These are phyloP conservation scores for Backusella mclennaniae DNA, from an alignment of 192 early-diverging fungal genomes.

Conservation along the genomic window DNA sequence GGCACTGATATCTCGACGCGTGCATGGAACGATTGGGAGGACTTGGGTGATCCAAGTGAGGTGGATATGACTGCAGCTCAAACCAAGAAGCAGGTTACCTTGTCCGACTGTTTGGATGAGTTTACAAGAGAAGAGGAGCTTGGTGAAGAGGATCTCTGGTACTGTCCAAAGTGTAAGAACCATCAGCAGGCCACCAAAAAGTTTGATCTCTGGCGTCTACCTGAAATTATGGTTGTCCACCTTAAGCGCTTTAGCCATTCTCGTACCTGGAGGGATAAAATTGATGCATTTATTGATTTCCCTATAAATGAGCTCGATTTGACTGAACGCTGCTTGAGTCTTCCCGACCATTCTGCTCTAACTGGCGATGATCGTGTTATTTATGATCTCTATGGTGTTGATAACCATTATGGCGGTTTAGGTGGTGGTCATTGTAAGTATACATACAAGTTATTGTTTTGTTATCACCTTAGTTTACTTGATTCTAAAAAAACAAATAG, in stretches of 20 bases:
- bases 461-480: neutral
- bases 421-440: slow-evolving; percentile 75
- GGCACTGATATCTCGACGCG: neutral
- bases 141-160: slow-evolving; percentile 75
- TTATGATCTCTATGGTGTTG: slow-evolving; percentile 77
- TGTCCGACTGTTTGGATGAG: slow-evolving; percentile 72
- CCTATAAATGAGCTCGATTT: slow-evolving; percentile 66
- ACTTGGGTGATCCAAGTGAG: slow-evolving; percentile 22
- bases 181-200: slow-evolving; percentile 79
- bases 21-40: slow-evolving; percentile 28
- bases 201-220: slow-evolving; percentile 75
- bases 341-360: neutral
- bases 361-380: slow-evolving; percentile 31
- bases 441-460: too few species aligned
- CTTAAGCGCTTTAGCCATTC: slow-evolving; percentile 78
- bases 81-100: slow-evolving; percentile 43
- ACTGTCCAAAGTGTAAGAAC: slow-evolving; percentile 73
- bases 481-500: neutral
- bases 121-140: slow-evolving; percentile 75
- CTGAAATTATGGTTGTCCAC: slow-evolving; percentile 79
- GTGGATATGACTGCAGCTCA: neutral
- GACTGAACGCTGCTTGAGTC: slow-evolving; percentile 42
- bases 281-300: slow-evolving; percentile 71
- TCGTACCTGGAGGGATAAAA: slow-evolving; percentile 67
- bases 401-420: slow-evolving; percentile 82